These are phyloP conservation scores for Eleusine coracana DNA, from an alignment of 176 grass and related monocot species.

Conservation along the genomic window DNA sequence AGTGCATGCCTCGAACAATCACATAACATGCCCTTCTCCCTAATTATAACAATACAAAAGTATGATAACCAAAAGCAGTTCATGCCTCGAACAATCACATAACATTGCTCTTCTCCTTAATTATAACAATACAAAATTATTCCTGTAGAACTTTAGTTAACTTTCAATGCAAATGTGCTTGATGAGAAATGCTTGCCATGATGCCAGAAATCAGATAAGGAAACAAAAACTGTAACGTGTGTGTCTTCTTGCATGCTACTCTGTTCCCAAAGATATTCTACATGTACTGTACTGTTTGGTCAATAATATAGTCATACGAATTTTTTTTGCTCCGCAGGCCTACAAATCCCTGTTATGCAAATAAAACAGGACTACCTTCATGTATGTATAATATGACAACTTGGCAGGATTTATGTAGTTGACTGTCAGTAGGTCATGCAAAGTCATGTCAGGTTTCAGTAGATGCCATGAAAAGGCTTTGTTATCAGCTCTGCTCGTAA, in stretches of 20 bases:
- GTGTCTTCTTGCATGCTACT: not conserved
- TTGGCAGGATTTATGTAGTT: not conserved
- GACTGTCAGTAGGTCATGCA: slow-evolving; percentile 2
- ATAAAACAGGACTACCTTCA: not conserved
- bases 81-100: too few species aligned
- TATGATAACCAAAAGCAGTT: too few species aligned
- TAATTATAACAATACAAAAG: too few species aligned
- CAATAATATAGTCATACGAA: slow-evolving; percentile 21
- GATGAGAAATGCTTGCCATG: not conserved
- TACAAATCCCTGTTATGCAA: slow-evolving; percentile 24
- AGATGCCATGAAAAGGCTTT: slow-evolving; percentile 1
- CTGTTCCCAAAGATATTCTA: not conserved
- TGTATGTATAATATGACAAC: not conserved
- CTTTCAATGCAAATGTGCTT: not conserved
- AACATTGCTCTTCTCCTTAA: too few species aligned
- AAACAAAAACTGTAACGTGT: not conserved
- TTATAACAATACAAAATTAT: too few species aligned
- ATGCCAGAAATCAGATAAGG: not conserved
- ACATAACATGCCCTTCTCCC: too few species aligned
- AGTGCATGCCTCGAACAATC: too few species aligned
- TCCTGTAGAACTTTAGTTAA: too few species aligned
- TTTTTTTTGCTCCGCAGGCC: not conserved
- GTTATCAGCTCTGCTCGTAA: not conserved
- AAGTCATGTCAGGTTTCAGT: slow-evolving; percentile 1
- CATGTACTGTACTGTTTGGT: not conserved